A percentile compares a stretch with the other conserved stretches of the same genome.
Conservation (phyloP, 2,329 filamentous ascomycete species). For the Verticillium zaregamsianum region DNA sequence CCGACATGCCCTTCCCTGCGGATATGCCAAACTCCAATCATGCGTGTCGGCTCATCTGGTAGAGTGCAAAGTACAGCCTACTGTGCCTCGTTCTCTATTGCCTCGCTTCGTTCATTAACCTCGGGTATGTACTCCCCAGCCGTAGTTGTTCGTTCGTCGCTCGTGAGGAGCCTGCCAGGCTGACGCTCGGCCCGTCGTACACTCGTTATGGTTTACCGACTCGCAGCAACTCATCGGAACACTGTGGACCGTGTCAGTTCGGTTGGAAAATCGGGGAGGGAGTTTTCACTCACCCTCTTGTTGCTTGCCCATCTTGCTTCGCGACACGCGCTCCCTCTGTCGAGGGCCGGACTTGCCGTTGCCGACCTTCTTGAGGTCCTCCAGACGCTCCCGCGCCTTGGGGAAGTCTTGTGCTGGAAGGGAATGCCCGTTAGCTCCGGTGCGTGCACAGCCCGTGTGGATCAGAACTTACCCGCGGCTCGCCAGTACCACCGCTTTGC, state of each 20-base stretch:
- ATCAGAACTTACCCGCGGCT: conserved; percentile 74
- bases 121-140: neutral
- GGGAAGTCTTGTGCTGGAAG: conserved; percentile 82
- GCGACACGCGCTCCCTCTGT: conserved; percentile 72
- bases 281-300: conserved; percentile 72
- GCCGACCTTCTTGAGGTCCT: conserved; percentile 75
- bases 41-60: neutral
- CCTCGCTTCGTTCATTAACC: neutral
- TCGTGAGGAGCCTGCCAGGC: neutral
- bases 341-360: conserved; percentile 63
- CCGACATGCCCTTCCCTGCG: neutral
- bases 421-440: neutral
- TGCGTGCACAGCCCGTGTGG: neutral
- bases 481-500: conserved; percentile 98
- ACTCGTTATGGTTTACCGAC: neutral
- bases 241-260: neutral
- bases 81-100: neutral
- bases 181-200: neutral
- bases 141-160: neutral
- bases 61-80: neutral
- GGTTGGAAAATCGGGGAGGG: no score
- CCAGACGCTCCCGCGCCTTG: conserved; percentile 86
- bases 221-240: neutral
- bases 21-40: neutral
- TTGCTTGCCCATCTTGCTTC: conserved; percentile 76